Base-by-base conservation (phyloP, 1,284 basidiomycete species). In the Pseudozyma hubeiensis region DNA sequence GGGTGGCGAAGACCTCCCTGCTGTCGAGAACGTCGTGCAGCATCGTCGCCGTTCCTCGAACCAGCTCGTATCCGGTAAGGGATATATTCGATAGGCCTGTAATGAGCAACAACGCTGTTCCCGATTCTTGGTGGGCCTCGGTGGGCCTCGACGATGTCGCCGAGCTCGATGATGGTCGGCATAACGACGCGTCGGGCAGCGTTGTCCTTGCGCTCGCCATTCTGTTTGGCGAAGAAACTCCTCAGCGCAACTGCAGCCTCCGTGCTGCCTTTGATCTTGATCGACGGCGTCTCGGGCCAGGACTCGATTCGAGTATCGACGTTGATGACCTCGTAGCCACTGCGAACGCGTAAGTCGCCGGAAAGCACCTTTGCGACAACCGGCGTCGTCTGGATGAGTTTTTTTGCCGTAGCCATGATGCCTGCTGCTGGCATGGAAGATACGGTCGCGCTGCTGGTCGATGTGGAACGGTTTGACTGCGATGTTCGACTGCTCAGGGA, bases 281-380 rank as follows among this genome's bases (percentile, higher is more conserved):
- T 14, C 8, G 17, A 16, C 31, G 29, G 19, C 11, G 37, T n/a
- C 16, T 17, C 17, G n/a, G 14, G 14, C 24, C 29, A 4, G n/a
- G 24, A 31, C 9, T 4, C 4, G 48, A 5, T 29, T 39, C 24
- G 30, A 29, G 24, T 10, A 19, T 14, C 39, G 4, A 19, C 31
- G 37, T 44, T 47, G 24, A 68, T 59, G 8, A 48, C 37, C n/a
- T 63, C 60, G 33, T 59, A 63, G 3, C 60, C 66, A 45, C 33
- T 63, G 2, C 66, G 46, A 7, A 68, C 51, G n/a, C 55, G 47
- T 5, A 68, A 68, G 44, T 52, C 43, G n/a, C 13, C 17, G 3
- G 66, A 68, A 8, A 68, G 56, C n/a, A 68, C 56, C 9, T 30
- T 13, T 4, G 59, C 65, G 0, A 68, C 37, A 11, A 9, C 56